Base-by-base conservation (phyloP, 2,329 filamentous ascomycete species). In the Claviceps sorghi region DNA sequence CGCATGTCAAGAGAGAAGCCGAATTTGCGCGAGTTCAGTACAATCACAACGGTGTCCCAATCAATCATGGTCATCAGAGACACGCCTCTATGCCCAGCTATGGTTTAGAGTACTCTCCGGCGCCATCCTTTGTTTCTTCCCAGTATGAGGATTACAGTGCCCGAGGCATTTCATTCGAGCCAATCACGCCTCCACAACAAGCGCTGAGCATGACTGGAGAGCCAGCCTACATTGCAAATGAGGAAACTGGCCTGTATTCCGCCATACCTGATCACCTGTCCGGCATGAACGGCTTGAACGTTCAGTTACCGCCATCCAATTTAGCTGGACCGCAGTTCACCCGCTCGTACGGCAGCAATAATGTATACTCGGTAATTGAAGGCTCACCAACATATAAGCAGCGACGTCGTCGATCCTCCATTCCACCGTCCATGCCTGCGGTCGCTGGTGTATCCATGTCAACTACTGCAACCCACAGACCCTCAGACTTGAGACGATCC, bases 311-410 rank as follows among this genome's bases (percentile, higher is more conserved):
- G 19, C 86, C 86, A 4, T 89, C 89, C 15, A 93, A 91, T 68
- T 70, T 96, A 56, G 80, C 84, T 52, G 86, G 84, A 32, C 80
- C 84, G 48, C 86, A 90, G 62, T 96, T 88, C 69, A 80, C 84
- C 29, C 82, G 86, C 46, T 80, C 83, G 34, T 88, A 88, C 59
- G 77, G 76, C 54, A 66, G 74, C 50, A 85, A 84, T 68, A 95
- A 88, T 66, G 86, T 93, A 60, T 96, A 95, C 74, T 91, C 88
- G 48, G 90, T 95, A 49, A 93, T 97, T 64, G 93, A 98, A 72
- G 93, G 93, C 48, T 98, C 93, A 30, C 93, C 93, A 13, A 97
- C 93, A 40, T 98, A 98, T 74, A 98, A 98, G 79, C 93, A 97
- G 75, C 82, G 93, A 61, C 81, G 93, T 67, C 83, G 93, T 59